These are phyloP conservation scores for Macroventuria anomochaeta DNA, from an alignment of 2,329 filamentous ascomycete genomes.

Conservation along the genomic window DNA sequence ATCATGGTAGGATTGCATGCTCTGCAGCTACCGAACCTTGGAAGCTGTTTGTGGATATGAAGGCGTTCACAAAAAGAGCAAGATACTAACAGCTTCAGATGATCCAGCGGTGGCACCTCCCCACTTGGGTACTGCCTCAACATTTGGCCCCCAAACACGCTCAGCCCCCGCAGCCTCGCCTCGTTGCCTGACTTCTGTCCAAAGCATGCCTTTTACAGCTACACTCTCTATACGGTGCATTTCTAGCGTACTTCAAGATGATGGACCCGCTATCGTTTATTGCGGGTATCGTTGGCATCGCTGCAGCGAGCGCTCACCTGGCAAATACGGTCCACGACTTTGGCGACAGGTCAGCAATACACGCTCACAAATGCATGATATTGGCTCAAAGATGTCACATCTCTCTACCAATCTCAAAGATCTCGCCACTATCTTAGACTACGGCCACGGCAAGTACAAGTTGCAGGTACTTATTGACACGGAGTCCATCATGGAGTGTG, in stretches of 20 bases:
- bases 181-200: neutral
- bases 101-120: neutral
- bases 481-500: neutral
- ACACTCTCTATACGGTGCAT: no score
- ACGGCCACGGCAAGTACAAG: slow-evolving; percentile 4
- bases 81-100: no score
- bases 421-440: neutral
- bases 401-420: slow-evolving; percentile 4
- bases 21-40: no score
- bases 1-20: no score
- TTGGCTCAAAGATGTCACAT: neutral
- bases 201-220: neutral
- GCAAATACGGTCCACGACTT: slow-evolving; percentile 1
- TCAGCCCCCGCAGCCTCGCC: neutral
- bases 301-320: slow-evolving; percentile 5
- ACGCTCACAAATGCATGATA: slow-evolving; percentile 1
- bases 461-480: slow-evolving; percentile 2
- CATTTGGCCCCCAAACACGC: neutral
- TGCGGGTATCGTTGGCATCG: slow-evolving; percentile 5
- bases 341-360: neutral
- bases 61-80: no score
- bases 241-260: neutral
- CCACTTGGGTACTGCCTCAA: neutral
- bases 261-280: neutral
- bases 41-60: no score